Conservation (phyloP, 75 land plant genomes). For the Sequoiadendron giganteum region DNA sequence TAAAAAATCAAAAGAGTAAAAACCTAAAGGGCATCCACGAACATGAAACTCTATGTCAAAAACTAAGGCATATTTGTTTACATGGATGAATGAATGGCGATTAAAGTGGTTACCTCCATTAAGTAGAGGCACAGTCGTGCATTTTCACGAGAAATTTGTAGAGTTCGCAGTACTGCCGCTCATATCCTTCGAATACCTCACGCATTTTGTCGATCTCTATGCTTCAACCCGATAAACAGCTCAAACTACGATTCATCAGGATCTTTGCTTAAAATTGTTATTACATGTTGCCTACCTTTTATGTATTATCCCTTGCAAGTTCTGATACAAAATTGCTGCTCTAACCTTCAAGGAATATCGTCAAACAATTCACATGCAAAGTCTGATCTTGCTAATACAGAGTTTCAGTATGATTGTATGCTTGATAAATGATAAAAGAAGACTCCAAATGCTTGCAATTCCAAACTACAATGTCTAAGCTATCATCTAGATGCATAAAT, state of each 20-base stretch:
- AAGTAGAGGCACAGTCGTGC: slow-evolving; percentile 34
- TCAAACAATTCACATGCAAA: no score
- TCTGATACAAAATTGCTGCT: no score
- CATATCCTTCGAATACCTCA: slow-evolving; percentile 67
- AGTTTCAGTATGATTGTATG: no score
- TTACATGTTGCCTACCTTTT: no score
- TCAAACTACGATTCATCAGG: not conserved
- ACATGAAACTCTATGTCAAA: not conserved
- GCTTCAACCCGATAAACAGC: not conserved
- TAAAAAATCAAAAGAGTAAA: not conserved
- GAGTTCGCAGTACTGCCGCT: slow-evolving; percentile 78
- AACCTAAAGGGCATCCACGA: not conserved
- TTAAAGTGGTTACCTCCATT: slow-evolving; percentile 39
- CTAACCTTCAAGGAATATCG: no score
- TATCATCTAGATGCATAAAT: no score
- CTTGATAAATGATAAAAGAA: no score
- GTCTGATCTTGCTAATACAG: no score
- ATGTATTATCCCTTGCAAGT: no score
- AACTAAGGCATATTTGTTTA: no score
- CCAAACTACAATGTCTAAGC: no score
- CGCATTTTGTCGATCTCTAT: slow-evolving; percentile 26
- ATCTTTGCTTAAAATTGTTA: not conserved
- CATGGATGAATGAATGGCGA: not conserved
- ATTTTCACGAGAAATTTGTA: slow-evolving; percentile 58
- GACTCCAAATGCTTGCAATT: no score